Evolutionary conservation across 2,329 filamentous ascomycete species (phyloP), one percentile per base, ranked within the genome.

Genomic region (Pyricularia grisea): DNA sequence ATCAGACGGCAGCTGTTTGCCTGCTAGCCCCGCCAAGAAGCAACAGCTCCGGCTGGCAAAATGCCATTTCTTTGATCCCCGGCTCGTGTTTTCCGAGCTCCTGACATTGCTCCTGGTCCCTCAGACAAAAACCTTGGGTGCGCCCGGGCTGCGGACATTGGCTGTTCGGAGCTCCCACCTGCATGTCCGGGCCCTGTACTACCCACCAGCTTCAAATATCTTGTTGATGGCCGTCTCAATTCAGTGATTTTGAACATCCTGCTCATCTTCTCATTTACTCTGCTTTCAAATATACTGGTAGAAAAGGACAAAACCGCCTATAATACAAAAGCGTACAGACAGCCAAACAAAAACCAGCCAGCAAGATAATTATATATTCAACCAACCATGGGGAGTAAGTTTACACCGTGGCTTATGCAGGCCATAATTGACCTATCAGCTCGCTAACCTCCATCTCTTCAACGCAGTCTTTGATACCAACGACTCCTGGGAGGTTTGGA

Each of bases 401-500:
- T 50, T 50, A 50, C 20, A 50, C 4, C 7, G 42, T 20, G 42
- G 6, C 42, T 50, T 20, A 50, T 20, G 42, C 42, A 20, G 7
- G 2, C 17, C 42, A 20, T 7, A n/a, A n/a, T 50, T 50, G 42
- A n/a, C 42, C 20, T 50, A n/a, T 50, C 42, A 50, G 42, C 14
- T 50, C n/a, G 42, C 42, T 50, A n/a, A 50, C 42, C 42, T 7
- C 20, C 20, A n/a, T 9, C 64, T 36, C 14, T 11, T n/a, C 5
- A 31, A 20, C 30, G 20, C 27, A 67, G 66, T 67, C n/a, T 61
- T 67, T 58, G 25, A 58, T 17, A 67, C 66, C 31, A 67, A 9
- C 50, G 66, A 60, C 28, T 31, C 28, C 55, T 67, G 58, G 28
- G 36, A 67, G n/a, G 55, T 63, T 30, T 60, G n/a, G 27, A 60